Evolutionary conservation across 805 yeast species (phyloP), one percentile per base, ranked within the genome.

Genomic region (Sugiyamaella chiloensis): DNA sequence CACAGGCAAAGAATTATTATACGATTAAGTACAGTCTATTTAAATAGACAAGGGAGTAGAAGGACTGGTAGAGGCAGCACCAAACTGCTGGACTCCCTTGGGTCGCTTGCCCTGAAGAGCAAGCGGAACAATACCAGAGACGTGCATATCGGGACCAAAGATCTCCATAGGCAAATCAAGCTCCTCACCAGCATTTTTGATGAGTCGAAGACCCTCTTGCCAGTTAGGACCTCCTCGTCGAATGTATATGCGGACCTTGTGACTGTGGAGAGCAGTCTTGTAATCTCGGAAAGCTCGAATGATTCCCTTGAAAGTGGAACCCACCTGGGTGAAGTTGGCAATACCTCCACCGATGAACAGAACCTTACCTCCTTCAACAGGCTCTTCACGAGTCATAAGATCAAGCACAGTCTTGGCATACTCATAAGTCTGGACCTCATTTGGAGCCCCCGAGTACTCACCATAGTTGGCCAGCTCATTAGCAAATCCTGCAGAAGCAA

Each of bases 101-200:
- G 73, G 72, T 16, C 68, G 64, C 66, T 70, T 70, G 52, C 66
- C 68, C 34, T 52, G 54, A 40, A 70, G 62, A 19, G 74, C 75
- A 41, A 71, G 56, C 26, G 75, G 75, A 12, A 71, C 76, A 44
- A 71, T 72, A 24, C 75, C 75, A 24, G 71, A 64, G 23, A 71
- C 76, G 55, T 71, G 75, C 76, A 71, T 72, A 50, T 72, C 76
- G n/a, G 75, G 75, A n/a, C 75, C 75, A 55, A 65, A 71, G 49
- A 72, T 68, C 60, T 71, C 75, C 75, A 71, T 71, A 30, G 72
- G 72, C 51, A 71, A 57, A 34, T 66, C 69, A 16, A 72, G 66
- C 55, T 71, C 75, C 58, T 72, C 71, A 40, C 75, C 73, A 39
- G 72, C 71, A 43, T 62, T 59, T 61, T 64, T 68, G 62, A 71